A percentile compares a stretch with the other conserved stretches of the same genome.
Conservation (phyloP, 2,329 filamentous ascomycete genomes). For the Fusarium sterilihyphosum region DNA sequence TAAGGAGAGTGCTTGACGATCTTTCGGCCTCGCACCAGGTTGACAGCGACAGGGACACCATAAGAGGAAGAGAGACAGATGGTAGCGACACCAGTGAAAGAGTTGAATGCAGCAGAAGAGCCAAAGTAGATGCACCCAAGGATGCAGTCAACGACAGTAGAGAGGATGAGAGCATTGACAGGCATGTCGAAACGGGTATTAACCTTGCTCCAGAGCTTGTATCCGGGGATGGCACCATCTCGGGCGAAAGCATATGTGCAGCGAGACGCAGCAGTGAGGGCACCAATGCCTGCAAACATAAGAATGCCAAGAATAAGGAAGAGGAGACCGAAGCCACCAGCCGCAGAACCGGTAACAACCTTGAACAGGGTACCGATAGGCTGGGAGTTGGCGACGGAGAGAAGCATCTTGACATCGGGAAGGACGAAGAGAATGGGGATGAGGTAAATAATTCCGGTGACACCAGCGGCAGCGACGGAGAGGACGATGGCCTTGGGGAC, state of each 20-base stretch:
- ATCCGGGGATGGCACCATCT: slow-evolving; percentile 78
- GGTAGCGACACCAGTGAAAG: slow-evolving; percentile 82
- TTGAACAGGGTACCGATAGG: slow-evolving; percentile 82
- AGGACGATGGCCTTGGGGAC: slow-evolving; percentile 75
- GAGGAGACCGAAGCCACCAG: slow-evolving; percentile 78
- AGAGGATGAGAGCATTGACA: slow-evolving; percentile 74
- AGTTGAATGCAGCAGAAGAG: slow-evolving; percentile 79
- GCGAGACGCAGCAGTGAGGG: slow-evolving; percentile 77
- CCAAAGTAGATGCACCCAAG: slow-evolving; percentile 84
- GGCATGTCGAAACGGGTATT: slow-evolving; percentile 75
- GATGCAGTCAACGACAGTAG: slow-evolving; percentile 73
- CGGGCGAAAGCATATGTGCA: slow-evolving; percentile 82
- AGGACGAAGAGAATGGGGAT: slow-evolving; percentile 81
- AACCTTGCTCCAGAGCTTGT: slow-evolving; percentile 72
- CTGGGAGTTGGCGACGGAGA: slow-evolving; percentile 75
- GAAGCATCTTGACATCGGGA: slow-evolving; percentile 71
- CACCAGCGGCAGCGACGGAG: slow-evolving; percentile 71
- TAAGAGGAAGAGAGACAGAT: slow-evolving; percentile 82
- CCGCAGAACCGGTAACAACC: slow-evolving; percentile 75
- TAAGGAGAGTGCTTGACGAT: slow-evolving; percentile 73
- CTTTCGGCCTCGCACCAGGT: slow-evolving; percentile 71
- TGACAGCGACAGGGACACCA: slow-evolving; percentile 79
- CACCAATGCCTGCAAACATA: slow-evolving; percentile 79
- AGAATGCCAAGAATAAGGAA: slow-evolving; percentile 81
- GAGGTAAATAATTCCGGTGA: slow-evolving; percentile 71